phyloP scores from a whole-genome alignment of 495 filamentous ascomycete genomes.

The Apodospora peruviana region DNA sequence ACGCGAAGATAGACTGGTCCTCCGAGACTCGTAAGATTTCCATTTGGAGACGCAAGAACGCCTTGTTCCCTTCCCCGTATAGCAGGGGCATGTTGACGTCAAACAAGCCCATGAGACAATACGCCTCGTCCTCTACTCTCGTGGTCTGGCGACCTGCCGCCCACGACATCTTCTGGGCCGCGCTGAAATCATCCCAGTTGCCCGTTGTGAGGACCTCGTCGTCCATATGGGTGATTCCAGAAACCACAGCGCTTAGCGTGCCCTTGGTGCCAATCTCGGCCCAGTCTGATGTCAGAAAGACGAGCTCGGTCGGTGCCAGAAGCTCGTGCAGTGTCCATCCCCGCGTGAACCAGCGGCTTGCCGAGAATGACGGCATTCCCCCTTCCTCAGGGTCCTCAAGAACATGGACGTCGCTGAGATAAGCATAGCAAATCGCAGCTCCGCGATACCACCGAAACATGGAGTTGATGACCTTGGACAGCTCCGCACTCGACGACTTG shows the following conservation, averaged over 20 bases:
- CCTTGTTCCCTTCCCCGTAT: slow-evolving; percentile 25
- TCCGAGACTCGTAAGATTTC: slow-evolving; percentile 22
- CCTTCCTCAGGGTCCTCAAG: too few species aligned
- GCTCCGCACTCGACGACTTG: too few species aligned
- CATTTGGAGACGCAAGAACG: slow-evolving; percentile 17
- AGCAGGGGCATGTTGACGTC: slow-evolving; percentile 22
- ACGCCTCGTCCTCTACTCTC: slow-evolving; percentile 24
- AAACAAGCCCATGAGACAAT: slow-evolving; percentile 26
- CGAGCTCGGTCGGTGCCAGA: slow-evolving; percentile 22
- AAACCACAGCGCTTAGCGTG: slow-evolving; percentile 12
- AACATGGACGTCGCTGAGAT: too few species aligned
- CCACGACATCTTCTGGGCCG: slow-evolving; percentile 25
- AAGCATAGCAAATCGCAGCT: too few species aligned
- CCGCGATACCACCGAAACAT: too few species aligned
- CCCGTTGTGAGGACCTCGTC: background rate
- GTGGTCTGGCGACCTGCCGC: slow-evolving; percentile 19
- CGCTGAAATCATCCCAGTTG: slow-evolving; percentile 3
- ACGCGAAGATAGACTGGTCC: slow-evolving; percentile 24
- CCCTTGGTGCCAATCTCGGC: slow-evolving; percentile 13
- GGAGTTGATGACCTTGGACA: too few species aligned
- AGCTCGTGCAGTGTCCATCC: slow-evolving; percentile 29
- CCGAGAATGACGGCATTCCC: too few species aligned
- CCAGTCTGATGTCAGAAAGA: slow-evolving; percentile 27
- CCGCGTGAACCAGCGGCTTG: slow-evolving; percentile 19
- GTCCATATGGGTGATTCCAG: slow-evolving; percentile 14